Percentiles rank a stretch among this genome's conserved stretches.
These are phyloP conservation scores for Halenospora varia DNA, from an alignment of 495 filamentous ascomycete species.

Conservation along the genomic window DNA sequence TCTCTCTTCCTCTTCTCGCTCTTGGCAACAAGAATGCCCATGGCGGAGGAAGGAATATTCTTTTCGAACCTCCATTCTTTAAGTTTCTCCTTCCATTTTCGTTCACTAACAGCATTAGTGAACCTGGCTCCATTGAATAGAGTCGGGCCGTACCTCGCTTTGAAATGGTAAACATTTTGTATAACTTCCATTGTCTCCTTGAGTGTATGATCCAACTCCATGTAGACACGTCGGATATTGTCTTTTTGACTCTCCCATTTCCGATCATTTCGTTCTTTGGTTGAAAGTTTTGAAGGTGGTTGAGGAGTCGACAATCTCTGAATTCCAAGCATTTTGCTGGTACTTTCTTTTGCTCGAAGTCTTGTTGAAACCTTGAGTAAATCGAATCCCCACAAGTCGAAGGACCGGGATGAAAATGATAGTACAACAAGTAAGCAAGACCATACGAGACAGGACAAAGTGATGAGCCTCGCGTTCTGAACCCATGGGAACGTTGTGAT, in stretches of 20 bases:
- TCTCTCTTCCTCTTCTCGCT: not conserved
- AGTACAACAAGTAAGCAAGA: too few relatives aligned
- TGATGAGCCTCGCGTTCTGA: too few relatives aligned
- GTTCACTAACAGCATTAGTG: not conserved
- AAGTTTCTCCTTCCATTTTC: conserved; percentile 13
- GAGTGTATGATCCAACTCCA: not conserved
- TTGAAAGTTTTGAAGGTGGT: not conserved
- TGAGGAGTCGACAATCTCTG: not conserved
- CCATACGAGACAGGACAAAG: too few relatives aligned
- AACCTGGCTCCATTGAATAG: not conserved
- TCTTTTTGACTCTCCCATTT: conserved; percentile 7
- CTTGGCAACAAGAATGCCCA: conserved; percentile 2
- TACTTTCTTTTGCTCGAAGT: too few relatives aligned
- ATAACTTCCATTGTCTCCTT: not conserved
- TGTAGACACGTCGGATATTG: not conserved
- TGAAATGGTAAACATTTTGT: not conserved
- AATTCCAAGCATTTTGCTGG: too few relatives aligned
- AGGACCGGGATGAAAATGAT: too few relatives aligned
- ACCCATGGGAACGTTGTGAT: too few relatives aligned
- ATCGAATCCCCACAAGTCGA: too few relatives aligned
- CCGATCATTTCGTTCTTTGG: not conserved
- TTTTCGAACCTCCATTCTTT: conserved; percentile 16
- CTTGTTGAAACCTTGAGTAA: too few relatives aligned
- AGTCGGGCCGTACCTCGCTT: not conserved
- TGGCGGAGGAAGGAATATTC: conserved; percentile 2